Base-by-base conservation (phyloP, 345 rosid species). In the Arabis alpina region DNA sequence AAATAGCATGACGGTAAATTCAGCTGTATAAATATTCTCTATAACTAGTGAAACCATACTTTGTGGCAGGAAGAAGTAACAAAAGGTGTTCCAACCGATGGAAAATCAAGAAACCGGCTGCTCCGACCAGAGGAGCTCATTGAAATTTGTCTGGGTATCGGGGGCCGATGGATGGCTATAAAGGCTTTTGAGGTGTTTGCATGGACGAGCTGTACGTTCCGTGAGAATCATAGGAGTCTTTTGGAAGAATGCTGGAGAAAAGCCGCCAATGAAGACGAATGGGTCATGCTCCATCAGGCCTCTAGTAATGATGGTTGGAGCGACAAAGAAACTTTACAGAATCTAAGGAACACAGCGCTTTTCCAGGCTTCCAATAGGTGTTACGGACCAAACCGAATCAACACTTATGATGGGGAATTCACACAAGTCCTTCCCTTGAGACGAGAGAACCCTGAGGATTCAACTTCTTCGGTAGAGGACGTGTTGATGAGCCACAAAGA, bases 211-310 rank as follows among this genome's bases (percentile, higher is more conserved):
- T 80, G 80, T 70, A 88, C 89, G 4, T 94, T 89, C 64, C 83
- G 88, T 7, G 81, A 83, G 79, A 85, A 82, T 79, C 87, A 91
- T 66, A 81, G 70, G 68, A 81, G 66, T 76, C 96, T 91, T 34
- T 72, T 94, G 74, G 92, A 85, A 70, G 87, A 87, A 51, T 89
- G 98, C 90, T 91, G 98, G 97, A 91, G 82, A 80, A 88, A 87
- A 6, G 93, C 93, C 0, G 93, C 86, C 0, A 86, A 89, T 44
- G 90, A 73, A 75, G 95, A 91, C 10, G 88, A 87, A 44, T 94
- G 99, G 98, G 87, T 85, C 9, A 65, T 81, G 60, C 88, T 87
- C 48, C 77, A 84, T 70, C 80, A 84, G 81, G 88, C 95, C 19
- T 84, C 82, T 2, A 44, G 41, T 0, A 71, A 76, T 0, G 89